These are phyloP conservation scores for Lasiosphaeria hispida DNA, from an alignment of 495 filamentous ascomycete genomes.

Conservation along the genomic window DNA sequence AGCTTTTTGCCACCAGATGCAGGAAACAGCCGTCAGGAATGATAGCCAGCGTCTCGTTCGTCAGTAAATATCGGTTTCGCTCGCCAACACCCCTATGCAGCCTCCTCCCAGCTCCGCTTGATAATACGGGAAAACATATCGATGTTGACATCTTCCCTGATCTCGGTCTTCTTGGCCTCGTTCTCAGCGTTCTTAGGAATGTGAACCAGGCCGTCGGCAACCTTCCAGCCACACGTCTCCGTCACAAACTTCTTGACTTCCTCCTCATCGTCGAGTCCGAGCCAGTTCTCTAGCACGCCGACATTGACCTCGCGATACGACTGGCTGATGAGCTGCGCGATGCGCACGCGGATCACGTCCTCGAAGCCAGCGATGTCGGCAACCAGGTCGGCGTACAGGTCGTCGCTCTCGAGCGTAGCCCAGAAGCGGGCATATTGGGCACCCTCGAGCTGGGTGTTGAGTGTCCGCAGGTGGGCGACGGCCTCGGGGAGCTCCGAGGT, in stretches of 20 bases:
- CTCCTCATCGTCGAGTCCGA: slow-evolving; percentile 71
- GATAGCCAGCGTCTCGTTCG: slow-evolving; percentile 11
- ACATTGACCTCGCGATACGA: slow-evolving; percentile 79
- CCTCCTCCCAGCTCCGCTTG: slow-evolving; percentile 85
- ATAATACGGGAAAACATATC: slow-evolving; percentile 83
- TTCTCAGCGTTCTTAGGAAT: slow-evolving; percentile 95
- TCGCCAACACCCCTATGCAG: slow-evolving; percentile 49
- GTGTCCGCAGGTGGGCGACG: slow-evolving; percentile 78
- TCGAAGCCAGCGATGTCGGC: slow-evolving; percentile 96
- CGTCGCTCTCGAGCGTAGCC: slow-evolving; percentile 86
- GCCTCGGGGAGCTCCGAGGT: slow-evolving; percentile 71
- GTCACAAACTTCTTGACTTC: slow-evolving; percentile 76
- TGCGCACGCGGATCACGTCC: slow-evolving; percentile 88
- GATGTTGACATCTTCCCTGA: slow-evolving; percentile 93
- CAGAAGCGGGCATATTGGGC: slow-evolving; percentile 91
- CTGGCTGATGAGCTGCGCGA: slow-evolving; percentile 86
- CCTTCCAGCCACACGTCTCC: slow-evolving; percentile 84
- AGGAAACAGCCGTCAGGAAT: slow-evolving; percentile 14
- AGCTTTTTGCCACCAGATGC: slow-evolving; percentile 34
- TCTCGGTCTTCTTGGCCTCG: slow-evolving; percentile 93
- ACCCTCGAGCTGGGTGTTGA: slow-evolving; percentile 80
- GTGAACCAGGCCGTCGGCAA: slow-evolving; percentile 57
- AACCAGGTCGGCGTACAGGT: slow-evolving; percentile 92
- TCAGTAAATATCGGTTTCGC: slow-evolving; percentile 7
- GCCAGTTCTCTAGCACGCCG: slow-evolving; percentile 77